Conservation (phyloP, 441 rosid species). For the Jatropha multifida region DNA sequence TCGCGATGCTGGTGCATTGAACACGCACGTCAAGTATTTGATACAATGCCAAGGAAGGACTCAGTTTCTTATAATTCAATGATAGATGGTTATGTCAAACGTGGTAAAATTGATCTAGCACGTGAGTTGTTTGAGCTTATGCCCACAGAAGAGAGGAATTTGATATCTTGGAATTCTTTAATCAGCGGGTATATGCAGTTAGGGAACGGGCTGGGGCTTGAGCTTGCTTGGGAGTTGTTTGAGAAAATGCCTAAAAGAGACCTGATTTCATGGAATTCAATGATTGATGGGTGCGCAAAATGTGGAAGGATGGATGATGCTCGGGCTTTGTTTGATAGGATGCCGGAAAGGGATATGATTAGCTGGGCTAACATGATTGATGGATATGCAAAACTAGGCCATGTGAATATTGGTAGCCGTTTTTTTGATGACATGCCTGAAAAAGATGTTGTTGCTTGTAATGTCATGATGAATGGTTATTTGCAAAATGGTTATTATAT, state of each 20-base stretch:
- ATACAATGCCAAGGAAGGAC: conserved; percentile 36
- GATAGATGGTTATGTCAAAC: conserved; percentile 51
- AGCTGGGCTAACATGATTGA: conserved; percentile 53
- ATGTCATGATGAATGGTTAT: conserved; percentile 63
- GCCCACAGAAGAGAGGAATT: conserved; percentile 49
- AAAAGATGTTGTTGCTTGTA: conserved; percentile 43
- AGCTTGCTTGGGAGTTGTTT: conserved; percentile 51
- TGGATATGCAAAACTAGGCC: conserved; percentile 43
- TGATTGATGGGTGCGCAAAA: conserved; percentile 55
- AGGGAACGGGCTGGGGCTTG: conserved; percentile 50
- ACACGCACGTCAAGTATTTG: conserved; percentile 46
- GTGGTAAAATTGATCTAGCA: conserved; percentile 45
- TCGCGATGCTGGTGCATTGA: conserved; percentile 44
- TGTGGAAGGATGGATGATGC: conserved; percentile 46
- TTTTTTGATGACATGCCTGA: conserved; percentile 50
- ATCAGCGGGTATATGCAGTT: conserved; percentile 48
- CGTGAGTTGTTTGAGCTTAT: conserved; percentile 55
- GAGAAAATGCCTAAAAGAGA: conserved; percentile 58
- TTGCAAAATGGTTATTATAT: conserved; percentile 41
- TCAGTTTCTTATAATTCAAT: conserved; percentile 58
- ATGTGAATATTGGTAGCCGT: conserved; percentile 27
- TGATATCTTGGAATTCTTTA: conserved; percentile 68
- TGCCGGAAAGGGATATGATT: conserved; percentile 51
- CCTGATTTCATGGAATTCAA: conserved; percentile 54
- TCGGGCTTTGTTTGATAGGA: conserved; percentile 50